Evolutionary conservation across 108 stramenopile species (phyloP), one percentile per base, ranked within the genome.

Genomic region (Skeletonema tropicum): DNA sequence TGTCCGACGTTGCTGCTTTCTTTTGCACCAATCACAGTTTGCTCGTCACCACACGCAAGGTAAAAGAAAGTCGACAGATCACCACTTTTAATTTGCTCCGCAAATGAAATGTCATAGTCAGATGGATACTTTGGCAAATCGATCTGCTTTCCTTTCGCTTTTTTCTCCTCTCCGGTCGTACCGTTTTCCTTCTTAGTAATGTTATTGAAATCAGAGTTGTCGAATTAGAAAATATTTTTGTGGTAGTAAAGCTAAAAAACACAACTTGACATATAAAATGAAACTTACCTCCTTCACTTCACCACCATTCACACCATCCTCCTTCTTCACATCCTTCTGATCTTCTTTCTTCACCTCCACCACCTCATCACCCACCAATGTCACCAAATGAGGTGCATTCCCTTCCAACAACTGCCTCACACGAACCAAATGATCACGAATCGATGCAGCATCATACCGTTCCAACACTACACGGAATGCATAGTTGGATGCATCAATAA

Each of bases 401-500:
- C 94, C 94, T 41, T 89, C 85, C 68, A 95, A 59, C 60, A 95
- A 70, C 3, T 73, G 46, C 17, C 88, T 77, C 23, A 91, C 71
- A 32, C 90, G 67, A 6, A 55, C 41, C 13, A 95, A 74, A 61
- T 95, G 94, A 70, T 95, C 92, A 14, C 85, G 68, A 26, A 93
- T 64, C 17, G 74, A 58, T n/a, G 87, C 85, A 21, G 68, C 59
- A 66, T 95, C 86, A 67, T 95, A 95, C 58, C 77, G 73, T 70
- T 91, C 90, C 49, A 95, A 69, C 5, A 92, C 92, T n/a, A 95
- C 79, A 13, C 88, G 89, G 73, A 95, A 76, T 13, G 86, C 89
- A 81, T 75, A 83, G 84, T 52, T 73, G 29, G 57, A 77, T 48
- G 64, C 88, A 33, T 77, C 66, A 4, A 72, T 14, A 8, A 52